These are phyloP conservation scores for Triadica sebifera DNA, from an alignment of 345 rosid species.

Conservation along the genomic window DNA sequence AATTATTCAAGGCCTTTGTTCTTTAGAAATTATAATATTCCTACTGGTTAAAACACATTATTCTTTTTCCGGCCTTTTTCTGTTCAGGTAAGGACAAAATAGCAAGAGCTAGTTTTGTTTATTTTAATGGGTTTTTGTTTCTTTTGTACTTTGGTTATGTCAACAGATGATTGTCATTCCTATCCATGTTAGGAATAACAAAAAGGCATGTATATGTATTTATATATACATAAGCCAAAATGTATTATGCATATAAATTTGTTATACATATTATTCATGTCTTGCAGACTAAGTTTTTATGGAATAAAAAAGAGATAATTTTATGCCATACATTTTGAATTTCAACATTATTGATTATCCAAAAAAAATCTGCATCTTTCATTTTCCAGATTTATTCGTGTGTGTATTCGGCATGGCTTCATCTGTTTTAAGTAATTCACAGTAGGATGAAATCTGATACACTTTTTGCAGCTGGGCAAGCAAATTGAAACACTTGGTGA, in stretches of 20 bases:
- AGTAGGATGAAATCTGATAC: constrained; percentile 16
- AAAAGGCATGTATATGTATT: constrained; percentile 16
- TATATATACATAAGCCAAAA: constrained; percentile 3
- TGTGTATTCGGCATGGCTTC: constrained; percentile 22
- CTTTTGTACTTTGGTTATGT: constrained; percentile 33
- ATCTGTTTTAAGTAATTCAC: constrained; percentile 4
- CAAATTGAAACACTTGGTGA: not conserved
- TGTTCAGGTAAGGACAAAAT: not conserved
- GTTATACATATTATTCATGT: constrained; percentile 31
- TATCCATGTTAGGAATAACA: constrained; percentile 58
- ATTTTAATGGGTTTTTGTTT: not conserved
- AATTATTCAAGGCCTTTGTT: no score
- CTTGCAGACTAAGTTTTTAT: constrained; percentile 52
- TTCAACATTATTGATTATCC: constrained; percentile 24
- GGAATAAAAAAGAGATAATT: constrained; percentile 44
- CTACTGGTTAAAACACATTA: not conserved
- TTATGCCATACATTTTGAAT: constrained; percentile 25
- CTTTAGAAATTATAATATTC: not conserved
- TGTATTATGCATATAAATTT: not conserved
- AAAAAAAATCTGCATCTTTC: constrained; percentile 25
- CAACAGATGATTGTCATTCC: constrained; percentile 43
- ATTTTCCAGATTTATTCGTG: constrained; percentile 13
- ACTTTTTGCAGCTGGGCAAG: constrained; percentile 15
- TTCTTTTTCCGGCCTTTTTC: not conserved
- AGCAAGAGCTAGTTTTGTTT: not conserved